Evolutionary conservation across 1,139 yeast genomes (phyloP).

Genomic region (Saccharomycopsis phalli): DNA sequence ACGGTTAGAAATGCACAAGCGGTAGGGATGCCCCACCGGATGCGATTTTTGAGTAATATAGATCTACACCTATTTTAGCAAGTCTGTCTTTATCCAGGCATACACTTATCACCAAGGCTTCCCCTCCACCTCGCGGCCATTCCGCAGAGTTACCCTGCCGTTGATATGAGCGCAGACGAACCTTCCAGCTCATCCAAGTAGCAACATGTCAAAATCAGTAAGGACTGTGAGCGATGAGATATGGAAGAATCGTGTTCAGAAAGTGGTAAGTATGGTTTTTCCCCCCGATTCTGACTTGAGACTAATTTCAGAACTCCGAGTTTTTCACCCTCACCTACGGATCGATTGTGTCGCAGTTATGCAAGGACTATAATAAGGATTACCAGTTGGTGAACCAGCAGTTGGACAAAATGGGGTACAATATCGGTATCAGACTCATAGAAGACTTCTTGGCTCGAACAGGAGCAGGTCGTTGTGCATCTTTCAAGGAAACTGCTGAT

Average conservation of each 20-base stretch:
- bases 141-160: too few species aligned
- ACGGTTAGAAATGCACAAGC: too few species aligned
- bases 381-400: conserved; percentile 74
- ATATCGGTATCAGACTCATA: conserved; percentile 82
- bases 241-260: conserved; percentile 85
- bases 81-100: too few species aligned
- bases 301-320: conserved; percentile 58
- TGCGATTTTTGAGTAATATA: too few species aligned
- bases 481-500: conserved; percentile 82
- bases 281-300: background rate
- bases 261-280: conserved; percentile 46
- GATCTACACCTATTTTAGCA: too few species aligned
- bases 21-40: too few species aligned
- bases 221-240: conserved; percentile 75
- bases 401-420: conserved; percentile 88
- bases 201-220: conserved; percentile 41
- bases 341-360: conserved; percentile 85
- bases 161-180: too few species aligned
- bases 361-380: conserved; percentile 72
- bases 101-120: too few species aligned
- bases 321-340: conserved; percentile 90
- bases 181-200: too few species aligned
- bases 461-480: conserved; percentile 71
- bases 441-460: conserved; percentile 91
- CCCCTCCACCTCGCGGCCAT: too few species aligned